Conservation (phyloP, 2,329 filamentous ascomycete species). For the Sporothrix humicola region DNA sequence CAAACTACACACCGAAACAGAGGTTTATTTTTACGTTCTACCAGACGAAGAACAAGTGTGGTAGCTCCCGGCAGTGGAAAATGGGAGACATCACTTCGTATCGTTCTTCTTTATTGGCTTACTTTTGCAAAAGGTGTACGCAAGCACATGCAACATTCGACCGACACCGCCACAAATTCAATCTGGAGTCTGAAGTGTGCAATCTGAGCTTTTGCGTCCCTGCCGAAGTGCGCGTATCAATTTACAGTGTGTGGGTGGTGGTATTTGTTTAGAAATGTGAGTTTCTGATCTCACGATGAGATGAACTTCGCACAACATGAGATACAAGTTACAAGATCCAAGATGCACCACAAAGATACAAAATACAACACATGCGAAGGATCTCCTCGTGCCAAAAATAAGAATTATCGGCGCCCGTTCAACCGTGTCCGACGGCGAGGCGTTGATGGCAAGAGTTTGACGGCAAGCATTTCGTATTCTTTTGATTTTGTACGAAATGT, state of each 20-base stretch:
- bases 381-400: neutral
- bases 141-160: slow-evolving; percentile 25
- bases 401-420: neutral
- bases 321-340: too few species aligned
- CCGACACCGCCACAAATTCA: slow-evolving; percentile 8
- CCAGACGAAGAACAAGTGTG: neutral
- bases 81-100: too few species aligned
- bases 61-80: neutral
- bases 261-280: neutral
- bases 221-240: neutral
- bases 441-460: neutral
- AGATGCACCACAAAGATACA: too few species aligned
- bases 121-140: neutral
- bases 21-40: neutral
- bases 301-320: neutral
- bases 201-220: neutral
- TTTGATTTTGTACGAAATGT: neutral
- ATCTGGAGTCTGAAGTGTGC: neutral
- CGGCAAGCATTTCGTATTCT: neutral
- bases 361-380: too few species aligned
- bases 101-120: too few species aligned
- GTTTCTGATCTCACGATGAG: neutral
- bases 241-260: neutral
- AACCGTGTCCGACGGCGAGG: neutral
- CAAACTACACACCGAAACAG: neutral